phyloP scores from a whole-genome alignment of 176 grass and related monocot species.

The Eremochloa ophiuroides region DNA sequence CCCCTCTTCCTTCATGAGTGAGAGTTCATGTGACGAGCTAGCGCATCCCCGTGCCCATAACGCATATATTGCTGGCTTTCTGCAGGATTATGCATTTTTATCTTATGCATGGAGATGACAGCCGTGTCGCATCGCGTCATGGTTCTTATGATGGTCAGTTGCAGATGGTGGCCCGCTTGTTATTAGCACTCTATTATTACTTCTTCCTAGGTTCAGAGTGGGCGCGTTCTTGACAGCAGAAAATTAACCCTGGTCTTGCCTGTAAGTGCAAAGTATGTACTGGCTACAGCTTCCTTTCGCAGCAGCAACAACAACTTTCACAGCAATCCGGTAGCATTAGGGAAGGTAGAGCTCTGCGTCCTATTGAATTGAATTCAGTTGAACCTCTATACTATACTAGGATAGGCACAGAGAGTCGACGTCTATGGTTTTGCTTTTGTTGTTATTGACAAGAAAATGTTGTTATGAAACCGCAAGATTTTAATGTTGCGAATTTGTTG shows the following conservation, averaged over 20 bases:
- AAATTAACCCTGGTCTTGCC: background rate
- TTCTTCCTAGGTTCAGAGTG: background rate
- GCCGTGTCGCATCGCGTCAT: background rate
- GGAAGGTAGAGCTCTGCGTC: background rate
- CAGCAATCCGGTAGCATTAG: background rate
- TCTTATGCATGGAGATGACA: background rate
- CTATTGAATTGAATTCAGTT: background rate
- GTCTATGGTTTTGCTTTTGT: background rate
- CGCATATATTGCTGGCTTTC: background rate
- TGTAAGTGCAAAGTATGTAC: background rate
- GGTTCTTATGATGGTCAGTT: background rate
- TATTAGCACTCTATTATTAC: background rate
- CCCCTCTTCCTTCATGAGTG: background rate
- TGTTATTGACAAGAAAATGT: too few relatives aligned
- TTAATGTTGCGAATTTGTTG: background rate
- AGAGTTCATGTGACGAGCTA: background rate
- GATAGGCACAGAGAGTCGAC: background rate
- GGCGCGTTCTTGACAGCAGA: background rate
- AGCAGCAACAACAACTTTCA: background rate
- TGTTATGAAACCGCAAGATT: too few relatives aligned
- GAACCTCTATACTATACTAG: background rate
- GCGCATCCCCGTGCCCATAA: background rate
- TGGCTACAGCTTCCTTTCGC: background rate
- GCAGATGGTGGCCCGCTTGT: background rate
- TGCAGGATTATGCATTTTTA: background rate